Conservation (phyloP, 2,329 filamentous ascomycete genomes). For the Waltergamsia citrina region DNA sequence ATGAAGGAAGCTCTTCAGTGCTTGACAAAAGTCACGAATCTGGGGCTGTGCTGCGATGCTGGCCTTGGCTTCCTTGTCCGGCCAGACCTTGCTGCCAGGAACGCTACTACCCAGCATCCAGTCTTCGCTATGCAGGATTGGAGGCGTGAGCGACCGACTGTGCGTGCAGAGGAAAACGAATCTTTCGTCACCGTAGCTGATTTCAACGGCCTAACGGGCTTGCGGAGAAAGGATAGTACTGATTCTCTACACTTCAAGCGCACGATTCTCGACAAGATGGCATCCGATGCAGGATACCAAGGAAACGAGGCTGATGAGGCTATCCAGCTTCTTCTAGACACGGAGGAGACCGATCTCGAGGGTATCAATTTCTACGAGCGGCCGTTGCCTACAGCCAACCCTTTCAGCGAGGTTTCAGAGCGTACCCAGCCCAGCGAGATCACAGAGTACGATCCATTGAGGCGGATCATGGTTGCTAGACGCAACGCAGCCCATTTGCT, state of each 20-base stretch:
- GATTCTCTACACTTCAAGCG: slow-evolving; percentile 18
- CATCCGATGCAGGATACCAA: slow-evolving; percentile 22
- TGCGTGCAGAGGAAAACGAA: slow-evolving; percentile 4
- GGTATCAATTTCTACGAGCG: slow-evolving; percentile 21
- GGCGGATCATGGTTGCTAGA: too few relatives aligned
- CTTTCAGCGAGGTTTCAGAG: background rate
- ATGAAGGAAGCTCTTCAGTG: slow-evolving; percentile 53
- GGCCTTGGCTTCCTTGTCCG: slow-evolving; percentile 59
- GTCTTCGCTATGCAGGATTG: slow-evolving; percentile 23
- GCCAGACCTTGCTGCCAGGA: slow-evolving; percentile 43
- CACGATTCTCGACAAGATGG: slow-evolving; percentile 24
- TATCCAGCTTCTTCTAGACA: slow-evolving; percentile 21
- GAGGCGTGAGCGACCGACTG: slow-evolving; percentile 9
- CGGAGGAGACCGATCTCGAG: slow-evolving; percentile 19
- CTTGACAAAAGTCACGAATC: slow-evolving; percentile 44
- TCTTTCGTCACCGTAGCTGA: slow-evolving; percentile 13
- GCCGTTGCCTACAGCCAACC: background rate
- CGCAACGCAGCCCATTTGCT: too few relatives aligned
- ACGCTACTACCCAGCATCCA: slow-evolving; percentile 23
- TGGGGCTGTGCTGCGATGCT: slow-evolving; percentile 59
- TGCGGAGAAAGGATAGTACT: slow-evolving; percentile 8
- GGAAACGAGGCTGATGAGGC: slow-evolving; percentile 19
- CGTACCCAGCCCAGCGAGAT: too few relatives aligned
- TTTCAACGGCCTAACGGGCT: slow-evolving; percentile 9
- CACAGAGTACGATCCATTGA: too few relatives aligned